phyloP scores from a whole-genome alignment of 2,329 filamentous ascomycete species.

The Epichloe sibirici region DNA sequence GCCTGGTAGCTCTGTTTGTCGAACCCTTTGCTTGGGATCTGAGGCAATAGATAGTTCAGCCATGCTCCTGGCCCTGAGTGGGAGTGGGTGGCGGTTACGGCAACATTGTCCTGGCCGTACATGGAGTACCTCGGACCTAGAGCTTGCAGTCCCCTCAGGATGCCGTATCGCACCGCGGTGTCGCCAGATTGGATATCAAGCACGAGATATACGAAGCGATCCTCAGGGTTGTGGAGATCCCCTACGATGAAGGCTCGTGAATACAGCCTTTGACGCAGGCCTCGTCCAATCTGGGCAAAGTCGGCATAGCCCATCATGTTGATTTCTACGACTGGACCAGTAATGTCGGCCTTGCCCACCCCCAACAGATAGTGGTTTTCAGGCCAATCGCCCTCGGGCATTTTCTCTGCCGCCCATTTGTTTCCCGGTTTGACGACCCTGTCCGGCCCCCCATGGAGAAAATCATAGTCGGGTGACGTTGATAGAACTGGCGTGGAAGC shows the following conservation, averaged over 20 bases:
- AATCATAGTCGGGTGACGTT: conserved; percentile 5
- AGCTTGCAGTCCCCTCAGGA: conserved; percentile 56
- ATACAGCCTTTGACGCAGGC: conserved; percentile 74
- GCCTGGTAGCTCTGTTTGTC: conserved; percentile 75
- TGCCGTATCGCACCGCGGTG: conserved; percentile 73
- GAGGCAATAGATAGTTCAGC: conserved; percentile 84
- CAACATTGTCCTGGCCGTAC: conserved; percentile 64
- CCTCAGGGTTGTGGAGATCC: conserved; percentile 46
- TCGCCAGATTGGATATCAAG: conserved; percentile 81
- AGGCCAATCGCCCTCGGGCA: conserved; percentile 8
- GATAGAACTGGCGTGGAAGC: conserved; percentile 8
- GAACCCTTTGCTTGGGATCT: conserved; percentile 79
- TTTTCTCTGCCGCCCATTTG: conserved; percentile 7
- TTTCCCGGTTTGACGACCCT: conserved; percentile 4
- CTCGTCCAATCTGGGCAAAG: conserved; percentile 64
- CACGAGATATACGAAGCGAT: conserved; percentile 75
- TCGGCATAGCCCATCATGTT: conserved; percentile 85
- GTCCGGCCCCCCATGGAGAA: conserved; percentile 1
- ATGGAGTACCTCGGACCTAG: conserved; percentile 61
- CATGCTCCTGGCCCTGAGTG: conserved; percentile 84
- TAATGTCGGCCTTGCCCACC: conserved; percentile 42
- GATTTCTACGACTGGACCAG: conserved; percentile 71
- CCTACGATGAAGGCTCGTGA: conserved; percentile 81
- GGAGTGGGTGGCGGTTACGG: conserved; percentile 84
- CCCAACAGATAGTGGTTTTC: conserved; percentile 32